These are phyloP conservation scores for Carex parvula DNA, from an alignment of 176 grass and related monocot genomes.

Conservation along the genomic window DNA sequence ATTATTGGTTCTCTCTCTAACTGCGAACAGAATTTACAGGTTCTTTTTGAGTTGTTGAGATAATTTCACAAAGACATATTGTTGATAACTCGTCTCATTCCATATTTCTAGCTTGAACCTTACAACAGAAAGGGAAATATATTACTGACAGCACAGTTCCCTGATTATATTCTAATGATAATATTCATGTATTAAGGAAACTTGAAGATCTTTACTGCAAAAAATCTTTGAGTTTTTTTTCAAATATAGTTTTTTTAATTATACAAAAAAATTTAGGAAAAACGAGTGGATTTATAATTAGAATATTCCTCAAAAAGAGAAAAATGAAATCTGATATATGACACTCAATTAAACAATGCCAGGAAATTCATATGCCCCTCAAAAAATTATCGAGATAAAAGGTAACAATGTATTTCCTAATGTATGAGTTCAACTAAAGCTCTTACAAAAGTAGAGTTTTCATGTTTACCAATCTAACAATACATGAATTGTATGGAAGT, in stretches of 20 bases:
- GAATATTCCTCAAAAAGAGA: neutral
- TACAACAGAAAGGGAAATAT: neutral
- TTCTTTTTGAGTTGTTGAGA: neutral
- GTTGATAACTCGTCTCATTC: neutral
- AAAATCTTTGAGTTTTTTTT: neutral
- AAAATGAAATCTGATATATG: neutral
- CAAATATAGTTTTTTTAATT: neutral
- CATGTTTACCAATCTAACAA: no score
- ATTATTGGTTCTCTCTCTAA: conserved; percentile 50
- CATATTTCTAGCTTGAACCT: neutral
- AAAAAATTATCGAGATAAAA: neutral
- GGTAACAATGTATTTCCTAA: no score
- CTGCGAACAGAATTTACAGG: conserved; percentile 17
- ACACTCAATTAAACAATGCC: neutral
- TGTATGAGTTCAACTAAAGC: no score
- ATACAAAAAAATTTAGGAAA: no score
- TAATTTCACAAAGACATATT: no score
- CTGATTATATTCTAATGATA: neutral
- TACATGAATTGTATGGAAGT: no score
- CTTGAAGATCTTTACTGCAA: neutral
- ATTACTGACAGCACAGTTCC: neutral
- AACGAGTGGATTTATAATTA: neutral
- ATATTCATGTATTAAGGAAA: neutral
- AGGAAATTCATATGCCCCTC: neutral
- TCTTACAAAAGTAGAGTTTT: no score